A percentile compares a stretch with the other conserved stretches of the same genome.
These are phyloP conservation scores for Parasitella parasitica DNA, from an alignment of 371 early-diverging fungal genomes.

Conservation along the genomic window DNA sequence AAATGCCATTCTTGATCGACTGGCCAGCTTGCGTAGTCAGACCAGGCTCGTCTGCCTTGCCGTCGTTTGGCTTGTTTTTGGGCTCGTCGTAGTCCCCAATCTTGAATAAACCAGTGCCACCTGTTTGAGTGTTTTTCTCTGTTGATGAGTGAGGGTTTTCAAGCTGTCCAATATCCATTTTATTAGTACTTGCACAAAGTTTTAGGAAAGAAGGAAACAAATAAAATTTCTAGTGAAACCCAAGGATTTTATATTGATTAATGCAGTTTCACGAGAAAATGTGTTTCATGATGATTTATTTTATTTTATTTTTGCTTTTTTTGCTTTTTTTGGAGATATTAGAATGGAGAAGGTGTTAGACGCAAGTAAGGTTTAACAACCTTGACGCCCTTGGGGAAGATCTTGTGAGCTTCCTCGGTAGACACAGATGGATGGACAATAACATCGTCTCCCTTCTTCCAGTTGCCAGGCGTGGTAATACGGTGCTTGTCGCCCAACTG, in stretches of 20 bases:
- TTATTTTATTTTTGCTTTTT: neutral
- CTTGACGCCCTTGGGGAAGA: conserved; percentile 81
- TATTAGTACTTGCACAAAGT: neutral
- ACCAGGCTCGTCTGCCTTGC: neutral
- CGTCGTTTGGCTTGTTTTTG: neutral
- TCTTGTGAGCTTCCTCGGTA: conserved; percentile 76
- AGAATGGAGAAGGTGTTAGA: conserved; percentile 59
- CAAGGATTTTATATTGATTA: neutral
- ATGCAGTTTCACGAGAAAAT: neutral
- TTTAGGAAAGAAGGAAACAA: conserved; percentile 2
- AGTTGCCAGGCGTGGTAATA: conserved; percentile 94
- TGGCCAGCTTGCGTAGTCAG: conserved; percentile 1
- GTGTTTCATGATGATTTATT: neutral
- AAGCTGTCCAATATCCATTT: conserved; percentile 45
- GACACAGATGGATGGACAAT: conserved; percentile 87
- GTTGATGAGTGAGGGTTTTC: conserved; percentile 31
- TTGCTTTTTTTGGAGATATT: conserved; percentile 1
- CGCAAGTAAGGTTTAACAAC: conserved; percentile 88
- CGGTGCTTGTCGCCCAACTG: conserved; percentile 85
- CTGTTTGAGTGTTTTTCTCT: neutral
- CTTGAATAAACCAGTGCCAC: conserved; percentile 27
- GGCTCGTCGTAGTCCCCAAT: conserved; percentile 44
- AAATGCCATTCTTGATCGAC: conserved; percentile 3
- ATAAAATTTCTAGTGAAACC: neutral
- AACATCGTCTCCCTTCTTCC: conserved; percentile 86